Evolutionary conservation across 2,329 filamentous ascomycete genomes (phyloP).

Genomic region (Arthrobotrys pseudoclavata): DNA sequence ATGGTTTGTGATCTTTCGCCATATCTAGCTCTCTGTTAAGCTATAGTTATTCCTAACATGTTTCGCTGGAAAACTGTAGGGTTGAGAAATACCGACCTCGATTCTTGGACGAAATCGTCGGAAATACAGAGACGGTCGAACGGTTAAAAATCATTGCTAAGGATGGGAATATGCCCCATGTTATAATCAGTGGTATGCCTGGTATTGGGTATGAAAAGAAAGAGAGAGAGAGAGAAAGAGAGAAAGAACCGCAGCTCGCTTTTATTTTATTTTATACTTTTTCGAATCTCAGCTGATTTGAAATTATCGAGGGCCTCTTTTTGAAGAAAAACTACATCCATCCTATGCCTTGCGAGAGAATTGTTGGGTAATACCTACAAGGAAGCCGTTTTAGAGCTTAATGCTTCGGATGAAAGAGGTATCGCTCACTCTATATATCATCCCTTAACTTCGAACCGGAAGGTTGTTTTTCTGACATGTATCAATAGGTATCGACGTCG

Average conservation of each 20-base stretch:
- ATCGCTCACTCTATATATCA: conserved; percentile 70
- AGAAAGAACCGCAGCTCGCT: background rate
- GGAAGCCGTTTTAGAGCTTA: conserved; percentile 95
- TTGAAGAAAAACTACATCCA: conserved; percentile 85
- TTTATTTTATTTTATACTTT: background rate
- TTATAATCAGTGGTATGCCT: conserved; percentile 99
- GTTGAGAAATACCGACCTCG: conserved; percentile 98
- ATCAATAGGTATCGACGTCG: conserved; percentile 84
- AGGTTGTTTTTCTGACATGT: conserved; percentile 66
- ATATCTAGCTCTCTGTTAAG: background rate
- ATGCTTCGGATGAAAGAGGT: conserved; percentile 92
- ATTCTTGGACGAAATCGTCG: conserved; percentile 95
- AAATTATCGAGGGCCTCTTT: conserved; percentile 12
- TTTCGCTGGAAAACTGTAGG: conserved; percentile 71
- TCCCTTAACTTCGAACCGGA: background rate
- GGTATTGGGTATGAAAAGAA: conserved; percentile 78
- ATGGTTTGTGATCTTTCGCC: conserved; percentile 71
- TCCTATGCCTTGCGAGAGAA: conserved; percentile 91
- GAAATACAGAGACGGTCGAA: conserved; percentile 97
- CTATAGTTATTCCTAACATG: background rate
- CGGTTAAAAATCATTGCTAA: conserved; percentile 97
- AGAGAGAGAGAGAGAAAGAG: background rate
- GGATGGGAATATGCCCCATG: conserved; percentile 98
- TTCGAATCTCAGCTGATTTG: conserved; percentile 40
- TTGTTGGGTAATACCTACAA: conserved; percentile 94